Evolutionary conservation across 192 early-diverging fungal species (phyloP).

Genomic region (Phycomyces blakesleeanus): DNA sequence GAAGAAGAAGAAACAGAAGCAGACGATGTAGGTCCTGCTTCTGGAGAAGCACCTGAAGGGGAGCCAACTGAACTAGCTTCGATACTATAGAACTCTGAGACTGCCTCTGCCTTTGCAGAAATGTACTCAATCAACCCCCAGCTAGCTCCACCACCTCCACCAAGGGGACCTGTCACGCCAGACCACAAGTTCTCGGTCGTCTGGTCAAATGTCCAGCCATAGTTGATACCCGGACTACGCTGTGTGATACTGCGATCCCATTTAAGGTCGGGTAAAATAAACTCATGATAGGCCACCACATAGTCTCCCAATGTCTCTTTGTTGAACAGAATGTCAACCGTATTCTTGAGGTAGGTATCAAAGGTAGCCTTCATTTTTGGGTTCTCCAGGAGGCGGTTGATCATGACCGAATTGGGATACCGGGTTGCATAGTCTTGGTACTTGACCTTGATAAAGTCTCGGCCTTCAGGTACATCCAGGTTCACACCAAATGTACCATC

Average conservation of each 20-base stretch:
- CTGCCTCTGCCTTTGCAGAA: conserved; percentile 27
- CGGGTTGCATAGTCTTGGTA: conserved; percentile 31
- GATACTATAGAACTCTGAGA: conserved; percentile 5
- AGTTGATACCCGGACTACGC: conserved; percentile 41
- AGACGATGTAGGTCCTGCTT: too few species aligned
- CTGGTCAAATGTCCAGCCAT: conserved; percentile 34
- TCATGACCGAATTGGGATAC: conserved; percentile 35
- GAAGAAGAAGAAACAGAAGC: too few species aligned
- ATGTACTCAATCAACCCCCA: conserved; percentile 45
- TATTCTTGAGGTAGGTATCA: conserved; percentile 38
- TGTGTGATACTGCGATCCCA: conserved; percentile 48
- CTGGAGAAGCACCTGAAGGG: too few species aligned
- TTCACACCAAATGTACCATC: conserved; percentile 50
- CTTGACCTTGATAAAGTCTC: conserved; percentile 22
- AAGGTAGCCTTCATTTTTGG: conserved; percentile 32
- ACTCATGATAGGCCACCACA: conserved; percentile 38
- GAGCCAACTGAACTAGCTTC: too few species aligned
- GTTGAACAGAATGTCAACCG: conserved; percentile 41
- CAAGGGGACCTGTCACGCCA: conserved; percentile 16
- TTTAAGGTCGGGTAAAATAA: conserved; percentile 40
- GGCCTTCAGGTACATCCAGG: conserved; percentile 8
- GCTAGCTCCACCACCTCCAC: conserved; percentile 31
- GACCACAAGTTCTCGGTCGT: conserved; percentile 30
- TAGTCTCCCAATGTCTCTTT: conserved; percentile 37
- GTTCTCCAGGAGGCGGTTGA: conserved; percentile 43